phyloP scores from a whole-genome alignment of 768 basidiomycete species.

The Pleurotus djamor region DNA sequence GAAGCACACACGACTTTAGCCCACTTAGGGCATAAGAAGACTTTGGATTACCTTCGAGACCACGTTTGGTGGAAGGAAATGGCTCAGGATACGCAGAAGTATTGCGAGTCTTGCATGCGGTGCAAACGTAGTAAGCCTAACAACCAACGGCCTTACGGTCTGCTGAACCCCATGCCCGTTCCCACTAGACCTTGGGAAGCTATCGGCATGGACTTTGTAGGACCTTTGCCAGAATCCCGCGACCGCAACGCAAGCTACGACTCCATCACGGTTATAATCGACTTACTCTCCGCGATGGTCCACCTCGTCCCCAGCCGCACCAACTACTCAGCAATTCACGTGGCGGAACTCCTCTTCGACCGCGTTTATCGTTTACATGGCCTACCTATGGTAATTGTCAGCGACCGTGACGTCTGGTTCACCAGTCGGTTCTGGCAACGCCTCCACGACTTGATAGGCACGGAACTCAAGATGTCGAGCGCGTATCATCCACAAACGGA shows the following conservation, averaged over 20 bases:
- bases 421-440: neutral
- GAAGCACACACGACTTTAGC: constrained; percentile 21
- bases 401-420: constrained; percentile 17
- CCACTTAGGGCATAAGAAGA: constrained; percentile 27
- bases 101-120: constrained; percentile 22
- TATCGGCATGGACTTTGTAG: constrained; percentile 27
- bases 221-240: constrained; percentile 20
- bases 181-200: constrained; percentile 21
- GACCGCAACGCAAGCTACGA: constrained; percentile 14
- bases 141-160: constrained; percentile 13
- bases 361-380: constrained; percentile 26
- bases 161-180: constrained; percentile 13
- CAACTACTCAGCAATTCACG: constrained; percentile 9
- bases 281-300: constrained; percentile 11
- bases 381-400: constrained; percentile 20
- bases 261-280: constrained; percentile 10
- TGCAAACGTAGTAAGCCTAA: constrained; percentile 11
- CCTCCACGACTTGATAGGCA: constrained; percentile 15
- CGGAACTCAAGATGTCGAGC: constrained; percentile 24
- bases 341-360: constrained; percentile 18
- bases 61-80: constrained; percentile 19
- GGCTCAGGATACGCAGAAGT: constrained; percentile 16
- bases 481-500: constrained; percentile 14
- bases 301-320: constrained; percentile 12
- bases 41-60: constrained; percentile 21